Evolutionary conservation across 2,329 filamentous ascomycete genomes (phyloP).

Genomic region (Teratosphaeria destructans): DNA sequence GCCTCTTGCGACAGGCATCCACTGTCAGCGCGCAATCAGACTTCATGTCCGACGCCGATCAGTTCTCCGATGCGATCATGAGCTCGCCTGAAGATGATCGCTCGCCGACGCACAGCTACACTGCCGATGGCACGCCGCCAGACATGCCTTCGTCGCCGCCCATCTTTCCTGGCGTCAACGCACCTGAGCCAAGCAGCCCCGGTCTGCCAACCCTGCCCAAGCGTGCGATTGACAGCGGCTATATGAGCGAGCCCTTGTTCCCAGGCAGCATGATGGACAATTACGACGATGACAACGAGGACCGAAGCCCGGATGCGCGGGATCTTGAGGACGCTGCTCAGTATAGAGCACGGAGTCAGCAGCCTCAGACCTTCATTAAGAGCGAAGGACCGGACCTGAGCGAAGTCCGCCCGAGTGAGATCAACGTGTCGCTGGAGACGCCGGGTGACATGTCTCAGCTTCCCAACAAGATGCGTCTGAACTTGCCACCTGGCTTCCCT

Average conservation of each 20-base stretch:
- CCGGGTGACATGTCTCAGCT: slow-evolving; percentile 17
- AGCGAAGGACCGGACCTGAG: slow-evolving; percentile 9
- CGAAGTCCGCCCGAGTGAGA: slow-evolving; percentile 6
- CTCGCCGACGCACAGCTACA: slow-evolving; percentile 32
- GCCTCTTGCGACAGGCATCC: slow-evolving; percentile 21
- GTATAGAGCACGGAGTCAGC: slow-evolving; percentile 18
- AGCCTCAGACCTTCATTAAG: slow-evolving; percentile 17
- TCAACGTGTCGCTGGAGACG: slow-evolving; percentile 11
- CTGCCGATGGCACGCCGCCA: slow-evolving; percentile 55
- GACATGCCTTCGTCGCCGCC: slow-evolving; percentile 88
- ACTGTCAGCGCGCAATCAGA: slow-evolving; percentile 17
- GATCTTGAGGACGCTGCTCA: slow-evolving; percentile 26
- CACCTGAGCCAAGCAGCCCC: slow-evolving; percentile 61
- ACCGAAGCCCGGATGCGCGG: slow-evolving; percentile 27
- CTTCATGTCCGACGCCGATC: slow-evolving; percentile 21
- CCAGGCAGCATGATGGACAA: slow-evolving; percentile 56
- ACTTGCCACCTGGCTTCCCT: slow-evolving; percentile 9
- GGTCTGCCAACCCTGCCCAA: slow-evolving; percentile 42
- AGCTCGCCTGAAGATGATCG: slow-evolving; percentile 37
- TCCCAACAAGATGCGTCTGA: slow-evolving; percentile 14
- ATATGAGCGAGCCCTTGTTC: slow-evolving; percentile 48
- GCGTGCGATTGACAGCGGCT: slow-evolving; percentile 55
- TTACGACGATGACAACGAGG: slow-evolving; percentile 51
- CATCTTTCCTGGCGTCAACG: slow-evolving; percentile 48
- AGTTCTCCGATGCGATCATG: slow-evolving; percentile 31